Evolutionary conservation across 441 rosid genomes (phyloP), one percentile per base, ranked within the genome.

Genomic region (Geranium incanum): DNA sequence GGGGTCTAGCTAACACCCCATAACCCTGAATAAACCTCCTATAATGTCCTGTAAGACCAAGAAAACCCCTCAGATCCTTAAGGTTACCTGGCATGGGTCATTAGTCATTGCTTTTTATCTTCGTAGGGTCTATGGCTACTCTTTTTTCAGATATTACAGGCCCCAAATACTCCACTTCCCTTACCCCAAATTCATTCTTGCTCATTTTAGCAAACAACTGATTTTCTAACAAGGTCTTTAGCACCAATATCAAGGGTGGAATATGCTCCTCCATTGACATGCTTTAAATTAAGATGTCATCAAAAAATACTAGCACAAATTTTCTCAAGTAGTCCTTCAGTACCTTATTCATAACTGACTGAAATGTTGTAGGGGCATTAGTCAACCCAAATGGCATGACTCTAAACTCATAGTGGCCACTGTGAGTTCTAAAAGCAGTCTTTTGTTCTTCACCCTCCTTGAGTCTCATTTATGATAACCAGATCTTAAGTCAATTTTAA

Each of bases 351-450:
- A 48, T 68, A 1, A 28, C 2, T 0, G 70, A 33, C 18, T 68
- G 68, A n/a, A 65, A 36, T 3, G 37, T 70, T 4, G 57, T 2
- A 0, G 67, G 73, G 0, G 68, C 73, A 36, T 70, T 70, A 1
- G 73, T 57, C 1, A 70, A 4, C 0, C 73, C 72, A 70, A 70
- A 48, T 1, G 57, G 57, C 57, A 48, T 48, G 16, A 48, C 57
- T 12, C 1, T 2, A 12, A 12, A 48, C 13, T 70, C 65, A 1
- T 23, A 70, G 12, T 70, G 72, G 7, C 72, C 66, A 1, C 12
- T 3, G 4, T 57, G 72, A 1, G 65, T 23, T 1, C 7, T 5
- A 13, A 55, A 70, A 13, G 66, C 62, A 1, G 62, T 68, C 18
- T 28, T 70, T 70, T 1, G 3, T 0, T 15, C 36, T 8, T 70